Percentiles rank a stretch among this genome's conserved stretches.
phyloP scores from a whole-genome alignment of 2,329 filamentous ascomycete genomes.

The Lasiodiplodia sp. region DNA sequence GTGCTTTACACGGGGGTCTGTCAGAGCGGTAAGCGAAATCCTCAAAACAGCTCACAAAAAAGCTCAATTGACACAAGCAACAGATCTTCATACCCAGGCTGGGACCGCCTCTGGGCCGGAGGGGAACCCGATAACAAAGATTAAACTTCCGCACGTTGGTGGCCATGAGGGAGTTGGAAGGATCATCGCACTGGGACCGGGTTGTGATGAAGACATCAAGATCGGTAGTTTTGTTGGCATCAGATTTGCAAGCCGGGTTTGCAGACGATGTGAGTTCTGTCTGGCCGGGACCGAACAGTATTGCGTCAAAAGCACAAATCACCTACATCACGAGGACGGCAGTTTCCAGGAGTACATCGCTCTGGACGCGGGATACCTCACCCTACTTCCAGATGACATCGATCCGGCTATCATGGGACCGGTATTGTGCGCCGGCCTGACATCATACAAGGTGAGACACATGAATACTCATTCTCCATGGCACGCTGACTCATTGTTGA shows the following conservation, averaged over 20 bases:
- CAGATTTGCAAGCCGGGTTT: conserved; percentile 52
- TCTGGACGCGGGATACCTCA: conserved; percentile 55
- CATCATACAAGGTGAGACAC: conserved; percentile 48
- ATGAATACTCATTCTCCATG: neutral
- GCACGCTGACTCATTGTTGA: neutral
- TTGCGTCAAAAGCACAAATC: conserved; percentile 52
- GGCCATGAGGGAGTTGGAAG: conserved; percentile 4
- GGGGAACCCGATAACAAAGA: conserved; percentile 52
- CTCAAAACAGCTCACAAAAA: neutral
- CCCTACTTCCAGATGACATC: conserved; percentile 52
- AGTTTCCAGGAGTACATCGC: conserved; percentile 56
- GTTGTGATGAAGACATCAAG: conserved; percentile 43
- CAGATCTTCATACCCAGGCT: conserved; percentile 41
- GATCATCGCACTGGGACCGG: neutral
- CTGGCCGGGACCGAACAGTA: conserved; percentile 52
- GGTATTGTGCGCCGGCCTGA: conserved; percentile 55
- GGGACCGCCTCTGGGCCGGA: conserved; percentile 45
- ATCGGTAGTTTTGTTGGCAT: conserved; percentile 54
- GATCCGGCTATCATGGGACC: conserved; percentile 52
- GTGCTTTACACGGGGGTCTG: conserved; percentile 56
- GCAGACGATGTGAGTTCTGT: conserved; percentile 54
- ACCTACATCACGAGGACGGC: conserved; percentile 56
- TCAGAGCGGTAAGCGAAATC: conserved; percentile 47
- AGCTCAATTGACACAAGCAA: neutral
- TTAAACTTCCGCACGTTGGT: conserved; percentile 47